A percentile compares a stretch with the other conserved stretches of the same genome.
phyloP scores from a whole-genome alignment of 2,329 filamentous ascomycete species.

The Drechslerella dactyloides region DNA sequence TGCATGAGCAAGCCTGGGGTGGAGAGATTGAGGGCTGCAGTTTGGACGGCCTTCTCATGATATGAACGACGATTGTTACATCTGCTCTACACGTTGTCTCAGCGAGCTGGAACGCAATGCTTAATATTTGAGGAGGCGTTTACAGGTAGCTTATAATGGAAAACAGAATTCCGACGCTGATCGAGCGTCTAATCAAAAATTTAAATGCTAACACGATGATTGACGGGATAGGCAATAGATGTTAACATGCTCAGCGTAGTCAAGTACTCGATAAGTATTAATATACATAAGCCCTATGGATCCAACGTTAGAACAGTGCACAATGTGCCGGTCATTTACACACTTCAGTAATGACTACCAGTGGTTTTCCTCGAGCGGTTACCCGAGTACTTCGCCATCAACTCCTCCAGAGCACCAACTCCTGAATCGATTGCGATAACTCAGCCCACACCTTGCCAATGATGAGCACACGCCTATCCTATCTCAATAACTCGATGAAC shows the following conservation, averaged over 20 bases:
- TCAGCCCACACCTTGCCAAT: too few relatives aligned
- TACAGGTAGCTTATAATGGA: not conserved
- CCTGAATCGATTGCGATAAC: too few relatives aligned
- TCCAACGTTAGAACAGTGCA: too few relatives aligned
- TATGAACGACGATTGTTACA: not conserved
- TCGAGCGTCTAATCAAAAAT: not conserved
- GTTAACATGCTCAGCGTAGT: too few relatives aligned
- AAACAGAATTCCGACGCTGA: not conserved
- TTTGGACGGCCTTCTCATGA: constrained; percentile 59
- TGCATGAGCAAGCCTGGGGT: constrained; percentile 67
- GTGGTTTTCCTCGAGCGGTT: too few relatives aligned
- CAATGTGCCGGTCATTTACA: too few relatives aligned
- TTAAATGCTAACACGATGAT: not conserved
- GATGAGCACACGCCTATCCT: not conserved
- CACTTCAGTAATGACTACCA: too few relatives aligned
- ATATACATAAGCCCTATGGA: too few relatives aligned
- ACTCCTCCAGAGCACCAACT: too few relatives aligned
- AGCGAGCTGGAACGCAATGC: not conserved
- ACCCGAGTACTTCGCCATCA: too few relatives aligned
- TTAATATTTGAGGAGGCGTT: not conserved
- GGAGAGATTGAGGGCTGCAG: constrained; percentile 63
- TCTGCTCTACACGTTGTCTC: constrained; percentile 4
- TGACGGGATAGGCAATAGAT: too few relatives aligned
- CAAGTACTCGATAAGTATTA: too few relatives aligned
- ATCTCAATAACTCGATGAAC: not conserved